Percentiles rank a stretch among this genome's conserved stretches.
Evolutionary conservation across 2,329 filamentous ascomycete genomes (phyloP).

Genomic region (Aspergillus neoniger): DNA sequence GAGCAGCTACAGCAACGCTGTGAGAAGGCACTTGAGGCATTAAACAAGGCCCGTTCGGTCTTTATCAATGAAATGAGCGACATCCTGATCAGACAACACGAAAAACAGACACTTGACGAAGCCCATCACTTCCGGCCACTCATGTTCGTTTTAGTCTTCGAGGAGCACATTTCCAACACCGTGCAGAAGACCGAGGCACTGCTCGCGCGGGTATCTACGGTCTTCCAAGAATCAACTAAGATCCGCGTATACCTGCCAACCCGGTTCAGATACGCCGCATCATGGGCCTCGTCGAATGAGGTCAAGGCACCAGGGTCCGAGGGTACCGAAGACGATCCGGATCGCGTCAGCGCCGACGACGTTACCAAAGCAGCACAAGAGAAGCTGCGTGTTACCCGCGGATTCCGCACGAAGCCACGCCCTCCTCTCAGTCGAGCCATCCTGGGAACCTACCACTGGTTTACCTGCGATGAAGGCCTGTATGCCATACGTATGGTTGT

Average conservation of each 20-base stretch:
- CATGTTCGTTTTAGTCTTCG: conserved; percentile 50
- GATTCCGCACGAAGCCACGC: conserved; percentile 29
- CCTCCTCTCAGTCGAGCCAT: conserved; percentile 30
- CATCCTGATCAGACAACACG: conserved; percentile 33
- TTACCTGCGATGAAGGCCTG: conserved; percentile 39
- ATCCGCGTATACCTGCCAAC: conserved; percentile 48
- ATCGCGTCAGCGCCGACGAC: conserved; percentile 26
- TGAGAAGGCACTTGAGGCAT: conserved; percentile 22
- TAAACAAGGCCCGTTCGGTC: conserved; percentile 28
- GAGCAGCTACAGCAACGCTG: conserved; percentile 25
- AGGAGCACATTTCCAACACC: conserved; percentile 43
- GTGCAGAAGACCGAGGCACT: conserved; percentile 24
- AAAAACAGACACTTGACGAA: conserved; percentile 18
- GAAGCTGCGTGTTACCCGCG: conserved; percentile 41
- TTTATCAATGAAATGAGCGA: conserved; percentile 43
- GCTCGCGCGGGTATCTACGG: conserved; percentile 39
- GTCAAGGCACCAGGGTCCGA: conserved; percentile 26
- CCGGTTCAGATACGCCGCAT: conserved; percentile 42
- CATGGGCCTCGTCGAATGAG: conserved; percentile 41
- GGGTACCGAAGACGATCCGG: conserved; percentile 27
- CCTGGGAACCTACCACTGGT: conserved; percentile 42
- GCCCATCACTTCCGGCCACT: conserved; percentile 41
- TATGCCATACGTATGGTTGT: conserved; percentile 52
- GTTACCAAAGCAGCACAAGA: conserved; percentile 40
- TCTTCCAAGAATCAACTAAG: conserved; percentile 40